Evolutionary conservation across 805 yeast species (phyloP), one percentile per base, ranked within the genome.

Genomic region (Starmerella potacharoeniae): DNA sequence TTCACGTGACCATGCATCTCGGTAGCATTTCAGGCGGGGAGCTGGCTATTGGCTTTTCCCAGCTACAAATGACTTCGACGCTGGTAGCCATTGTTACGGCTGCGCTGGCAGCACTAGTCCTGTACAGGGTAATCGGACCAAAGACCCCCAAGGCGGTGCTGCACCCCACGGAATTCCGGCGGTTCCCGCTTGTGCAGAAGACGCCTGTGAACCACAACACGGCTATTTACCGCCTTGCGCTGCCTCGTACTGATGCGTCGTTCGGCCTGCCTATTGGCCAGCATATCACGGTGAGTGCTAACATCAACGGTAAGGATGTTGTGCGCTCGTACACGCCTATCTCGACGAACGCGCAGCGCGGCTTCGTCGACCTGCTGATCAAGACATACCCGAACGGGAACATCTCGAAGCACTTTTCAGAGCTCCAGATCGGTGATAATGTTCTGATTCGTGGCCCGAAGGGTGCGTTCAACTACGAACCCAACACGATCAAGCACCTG

Each of bases 241-340:
- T 91, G 62, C 96, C 96, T 52, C 76, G 78, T 59, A 76, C 82
- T 39, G 76, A 79, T 52, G 89, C 86, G 67, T 75, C 81, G 47
- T 77, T 91, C 59, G 96, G 96, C 9, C 77, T 91, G 60, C 96
- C 96, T 55, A 83, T 87, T 65, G 97, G 97, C 53, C 97, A 91
- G 73, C 97, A 91, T 69, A 83, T 91, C 66, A 79, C 88, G 46
- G 81, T 90, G 63, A 79, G 80, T 22, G 91, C 95, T 17, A 73
- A 70, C 44, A 83, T 89, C 64, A 78, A 81, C 62, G 96, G 84
- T 54, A 86, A 86, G 71, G 90, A 84, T 64, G 75, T 87, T 49
- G 80, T 84, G 52, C 80, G 96, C 71, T 85, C 95, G 5, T 90
- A 91, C 73, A 89, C 96, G 6, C 96, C 97, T 51, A 82, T 87